Conservation (phyloP, 371 early-diverging fungal species). For the Mucor saturninus region DNA sequence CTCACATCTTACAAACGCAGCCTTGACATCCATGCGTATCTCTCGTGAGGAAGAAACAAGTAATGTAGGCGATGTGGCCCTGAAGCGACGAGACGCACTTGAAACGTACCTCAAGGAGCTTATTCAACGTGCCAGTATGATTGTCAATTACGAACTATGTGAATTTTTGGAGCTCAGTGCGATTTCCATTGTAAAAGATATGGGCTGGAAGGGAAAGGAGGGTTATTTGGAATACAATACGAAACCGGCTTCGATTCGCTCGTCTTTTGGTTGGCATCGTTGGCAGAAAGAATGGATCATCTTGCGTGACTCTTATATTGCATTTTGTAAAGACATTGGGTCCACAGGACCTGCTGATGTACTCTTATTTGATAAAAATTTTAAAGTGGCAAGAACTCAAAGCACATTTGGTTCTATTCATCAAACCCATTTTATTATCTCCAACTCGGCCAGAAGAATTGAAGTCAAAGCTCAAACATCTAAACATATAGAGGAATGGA, state of each 20-base stretch:
- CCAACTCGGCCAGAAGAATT: constrained; percentile 61
- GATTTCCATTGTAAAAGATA: constrained; percentile 70
- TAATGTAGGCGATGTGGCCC: constrained; percentile 40
- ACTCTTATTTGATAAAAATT: constrained; percentile 69
- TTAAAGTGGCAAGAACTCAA: constrained; percentile 40
- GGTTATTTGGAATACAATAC: constrained; percentile 67
- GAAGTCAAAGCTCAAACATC: constrained; percentile 71
- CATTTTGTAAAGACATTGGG: constrained; percentile 55
- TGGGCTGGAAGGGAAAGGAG: constrained; percentile 90
- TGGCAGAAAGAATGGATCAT: constrained; percentile 77
- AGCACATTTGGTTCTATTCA: constrained; percentile 39
- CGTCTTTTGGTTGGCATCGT: constrained; percentile 27
- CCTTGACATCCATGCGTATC: constrained; percentile 41
- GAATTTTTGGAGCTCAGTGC: constrained; percentile 81
- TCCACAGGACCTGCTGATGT: constrained; percentile 67
- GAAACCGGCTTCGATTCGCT: constrained; percentile 28
- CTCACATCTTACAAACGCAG: constrained; percentile 39
- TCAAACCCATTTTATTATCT: constrained; percentile 46
- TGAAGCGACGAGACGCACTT: constrained; percentile 64
- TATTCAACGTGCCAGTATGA: constrained; percentile 57
- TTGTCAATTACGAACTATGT: constrained; percentile 68
- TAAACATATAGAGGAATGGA: constrained; percentile 67
- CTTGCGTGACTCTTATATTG: constrained; percentile 58
- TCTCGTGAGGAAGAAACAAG: constrained; percentile 36
- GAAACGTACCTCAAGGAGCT: constrained; percentile 66